Evolutionary conservation across 208 protist genomes (phyloP), one percentile per base, ranked within the genome.

Genomic region (Leishmania mexicana): DNA sequence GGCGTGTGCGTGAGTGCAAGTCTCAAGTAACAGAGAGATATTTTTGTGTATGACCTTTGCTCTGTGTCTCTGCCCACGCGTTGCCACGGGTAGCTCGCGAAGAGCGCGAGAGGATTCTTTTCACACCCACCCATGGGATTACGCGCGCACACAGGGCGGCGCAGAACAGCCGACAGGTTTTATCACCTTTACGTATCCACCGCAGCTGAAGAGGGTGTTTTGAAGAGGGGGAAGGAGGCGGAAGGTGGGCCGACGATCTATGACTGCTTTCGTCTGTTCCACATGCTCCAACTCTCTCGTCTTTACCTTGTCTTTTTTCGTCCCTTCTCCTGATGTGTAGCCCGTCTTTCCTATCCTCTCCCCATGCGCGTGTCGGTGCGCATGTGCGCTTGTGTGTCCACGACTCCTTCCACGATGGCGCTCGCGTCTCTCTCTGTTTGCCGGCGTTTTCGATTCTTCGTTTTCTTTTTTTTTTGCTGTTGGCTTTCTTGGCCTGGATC

Each of bases 281-380:
- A 38, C 68, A 19, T 53, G 35, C 68, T 13, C 60, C 28, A 38
- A 31, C 1, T 67, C 13, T n/a, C n/a, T 67, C 13, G 42, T 31
- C 24, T 1, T 73, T n/a, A 35, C 11, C 65, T 47, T 49, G 3
- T 11, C 40, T 73, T 70, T 45, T 38, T 73, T 38, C 38, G 71
- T 84, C 47, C 79, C 42, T 67, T 62, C n/a, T 28, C 21, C 45
- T 42, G 21, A 40, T n/a, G 51, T 28, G 6, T 53, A 53, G 58
- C 45, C 28, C 28, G 42, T 77, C 62, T 83, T 77, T 72, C 28
- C 40, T 17, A 51, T 57, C 24, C 65, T 78, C 40, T 53, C 79
- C 74, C 67, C n/a, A 58, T 54, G n/a, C 54, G 28, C 42, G 38
- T 38, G 17, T 35, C 13, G 7, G 38, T 57, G 71, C 17, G 71